Evolutionary conservation across 495 filamentous ascomycete species (phyloP).

Genomic region (Haplographium delicatum): DNA sequence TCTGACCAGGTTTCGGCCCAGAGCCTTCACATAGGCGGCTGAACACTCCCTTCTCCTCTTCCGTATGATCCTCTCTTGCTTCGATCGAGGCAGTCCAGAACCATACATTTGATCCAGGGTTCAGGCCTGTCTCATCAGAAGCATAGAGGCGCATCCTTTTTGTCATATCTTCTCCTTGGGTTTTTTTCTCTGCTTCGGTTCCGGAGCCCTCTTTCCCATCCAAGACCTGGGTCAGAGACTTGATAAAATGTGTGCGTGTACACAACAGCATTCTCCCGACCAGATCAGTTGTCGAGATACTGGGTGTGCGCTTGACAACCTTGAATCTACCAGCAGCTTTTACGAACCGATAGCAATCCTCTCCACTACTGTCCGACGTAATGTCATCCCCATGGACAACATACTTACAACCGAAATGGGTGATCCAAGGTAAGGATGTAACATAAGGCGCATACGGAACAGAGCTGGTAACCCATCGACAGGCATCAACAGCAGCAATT

Average conservation of each 20-base stretch:
- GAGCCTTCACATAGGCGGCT: constrained; percentile 59
- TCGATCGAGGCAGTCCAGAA: constrained; percentile 59
- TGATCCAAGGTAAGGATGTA: constrained; percentile 87
- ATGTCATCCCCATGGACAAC: constrained; percentile 93
- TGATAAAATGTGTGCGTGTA: constrained; percentile 83
- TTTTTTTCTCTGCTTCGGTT: constrained; percentile 57
- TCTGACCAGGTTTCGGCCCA: constrained; percentile 65
- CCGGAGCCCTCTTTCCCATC: constrained; percentile 67
- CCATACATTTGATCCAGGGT: constrained; percentile 72
- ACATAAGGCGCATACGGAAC: constrained; percentile 91
- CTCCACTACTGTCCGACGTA: constrained; percentile 73
- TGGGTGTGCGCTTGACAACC: constrained; percentile 92
- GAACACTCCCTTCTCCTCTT: constrained; percentile 54
- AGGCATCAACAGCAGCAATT: constrained; percentile 83
- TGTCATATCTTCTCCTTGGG: constrained; percentile 52
- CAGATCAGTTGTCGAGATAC: constrained; percentile 94
- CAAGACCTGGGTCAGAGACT: constrained; percentile 61
- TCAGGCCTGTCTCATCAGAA: constrained; percentile 69
- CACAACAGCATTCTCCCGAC: constrained; percentile 96
- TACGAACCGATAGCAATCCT: constrained; percentile 96
- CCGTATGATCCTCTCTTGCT: constrained; percentile 43
- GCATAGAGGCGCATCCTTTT: constrained; percentile 79
- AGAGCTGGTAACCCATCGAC: constrained; percentile 83
- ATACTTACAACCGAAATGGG: constrained; percentile 86
- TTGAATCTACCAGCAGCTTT: constrained; percentile 87